phyloP scores from a whole-genome alignment of 352 stramenopile species.

The Phytophthora pinifolia region DNA sequence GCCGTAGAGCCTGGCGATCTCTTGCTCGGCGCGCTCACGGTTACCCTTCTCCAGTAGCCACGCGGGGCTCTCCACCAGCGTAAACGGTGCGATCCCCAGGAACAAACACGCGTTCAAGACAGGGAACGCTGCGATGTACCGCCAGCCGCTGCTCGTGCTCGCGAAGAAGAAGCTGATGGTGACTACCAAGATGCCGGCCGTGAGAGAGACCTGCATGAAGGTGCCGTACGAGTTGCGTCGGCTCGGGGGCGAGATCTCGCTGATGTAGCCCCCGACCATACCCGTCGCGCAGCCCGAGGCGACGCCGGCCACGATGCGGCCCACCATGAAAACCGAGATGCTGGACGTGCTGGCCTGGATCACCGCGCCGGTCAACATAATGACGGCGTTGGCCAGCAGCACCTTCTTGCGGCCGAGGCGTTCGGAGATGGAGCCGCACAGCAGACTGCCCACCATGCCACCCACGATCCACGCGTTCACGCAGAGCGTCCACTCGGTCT shows the following conservation, averaged over 20 bases:
- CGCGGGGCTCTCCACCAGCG: conserved; percentile 40
- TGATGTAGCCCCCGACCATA: conserved; percentile 39
- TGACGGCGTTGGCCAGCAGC: conserved; percentile 25
- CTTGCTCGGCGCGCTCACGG: conserved; percentile 18
- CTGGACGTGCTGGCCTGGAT: conserved; percentile 36
- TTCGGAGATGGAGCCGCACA: conserved; percentile 35
- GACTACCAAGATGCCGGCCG: conserved; percentile 38
- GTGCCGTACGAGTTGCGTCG: conserved; percentile 34
- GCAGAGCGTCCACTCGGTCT: conserved; percentile 44
- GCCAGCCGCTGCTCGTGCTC: conserved; percentile 25
- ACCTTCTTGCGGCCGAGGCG: conserved; percentile 43
- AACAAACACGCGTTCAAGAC: conserved; percentile 31
- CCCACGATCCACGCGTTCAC: conserved; percentile 62
- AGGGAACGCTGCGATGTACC: conserved; percentile 38
- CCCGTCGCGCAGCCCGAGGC: conserved; percentile 38
- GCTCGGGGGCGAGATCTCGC: conserved; percentile 40
- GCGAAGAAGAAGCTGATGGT: conserved; percentile 41
- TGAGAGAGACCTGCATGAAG: conserved; percentile 45
- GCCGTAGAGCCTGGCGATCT: conserved; percentile 31
- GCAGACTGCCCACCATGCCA: conserved; percentile 51
- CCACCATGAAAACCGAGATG: conserved; percentile 37
- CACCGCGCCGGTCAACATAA: conserved; percentile 39
- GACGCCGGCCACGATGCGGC: conserved; percentile 39
- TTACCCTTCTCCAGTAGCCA: conserved; percentile 43
- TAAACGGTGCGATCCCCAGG: conserved; percentile 24